Base-by-base conservation (phyloP, 2,329 filamentous ascomycete species). In the Talaromyces rugulosus region DNA sequence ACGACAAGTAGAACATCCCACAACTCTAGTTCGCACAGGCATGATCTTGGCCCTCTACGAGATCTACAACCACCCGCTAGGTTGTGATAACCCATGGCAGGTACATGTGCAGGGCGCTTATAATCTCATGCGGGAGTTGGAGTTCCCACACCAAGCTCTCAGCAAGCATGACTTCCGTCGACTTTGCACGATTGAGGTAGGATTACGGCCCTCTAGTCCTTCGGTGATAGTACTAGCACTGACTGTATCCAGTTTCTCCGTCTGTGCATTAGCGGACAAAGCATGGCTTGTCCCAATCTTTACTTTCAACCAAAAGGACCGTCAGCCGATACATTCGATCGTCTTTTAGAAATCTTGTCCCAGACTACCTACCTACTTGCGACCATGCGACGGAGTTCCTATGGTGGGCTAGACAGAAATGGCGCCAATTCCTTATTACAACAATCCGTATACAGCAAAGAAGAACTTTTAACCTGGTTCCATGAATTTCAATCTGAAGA, bases 41-140 rank as follows among this genome's bases (percentile, higher is more conserved):
- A 56, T 56, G 54, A 56, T 56, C 5, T 23, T 56, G 27, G 54
- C 34, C 12, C 31, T 56, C 8, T 56, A 56, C 8, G 54, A 56
- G 54, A 2, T 56, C 42, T 56, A 56, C 23, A 56, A 16, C 14
- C 18, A 40, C 12, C n/a, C 34, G 3, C 18, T 34, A 14, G 16
- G 33, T 7, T 9, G 16, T 28, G 23, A 36, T 5, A 18, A 42
- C 27, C 16, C 54, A 40, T 56, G 54, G 34, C 31, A 36, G 30
- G 36, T 56, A 18, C 54, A 56, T 56, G 54, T 56, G 54, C 31
- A 56, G 54, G 54, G 33, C 2, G 54, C 54, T n/a, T 56, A 40
- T 42, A 42, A 28, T 40, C 36, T 56, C 34, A 40, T 28, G 31
- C 18, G n/a, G 4, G n/a, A 56, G 23, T 42, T n/a, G 18, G 4